Conservation (phyloP, 768 basidiomycete genomes). For the Zangia roseola region DNA sequence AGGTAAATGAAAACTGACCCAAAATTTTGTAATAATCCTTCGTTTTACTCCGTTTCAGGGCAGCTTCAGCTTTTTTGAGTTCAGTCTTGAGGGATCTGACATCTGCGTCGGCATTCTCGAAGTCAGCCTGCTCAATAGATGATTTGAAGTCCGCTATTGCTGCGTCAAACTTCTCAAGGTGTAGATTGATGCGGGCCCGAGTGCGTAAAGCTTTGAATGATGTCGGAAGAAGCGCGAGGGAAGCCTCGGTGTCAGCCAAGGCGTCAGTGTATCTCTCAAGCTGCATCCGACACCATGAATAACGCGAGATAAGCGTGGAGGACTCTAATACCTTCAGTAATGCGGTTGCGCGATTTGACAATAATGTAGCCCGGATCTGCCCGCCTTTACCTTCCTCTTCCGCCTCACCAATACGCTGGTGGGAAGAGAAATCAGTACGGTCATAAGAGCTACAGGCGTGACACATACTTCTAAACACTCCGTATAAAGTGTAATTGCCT, state of each 20-base stretch:
- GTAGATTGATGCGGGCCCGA: constrained; percentile 74
- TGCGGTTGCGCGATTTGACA: constrained; percentile 84
- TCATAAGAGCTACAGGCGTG: not conserved
- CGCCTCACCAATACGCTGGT: constrained; percentile 62
- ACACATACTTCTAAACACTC: constrained; percentile 64
- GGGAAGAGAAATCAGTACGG: not conserved
- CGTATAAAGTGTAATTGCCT: constrained; percentile 67
- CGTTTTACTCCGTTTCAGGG: constrained; percentile 82
- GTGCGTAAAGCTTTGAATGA: constrained; percentile 88
- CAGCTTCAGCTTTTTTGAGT: constrained; percentile 78
- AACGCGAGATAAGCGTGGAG: not conserved
- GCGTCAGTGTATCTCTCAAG: constrained; percentile 66
- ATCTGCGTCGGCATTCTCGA: constrained; percentile 64
- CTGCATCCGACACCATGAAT: constrained; percentile 36
- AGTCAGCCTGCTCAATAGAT: constrained; percentile 71
- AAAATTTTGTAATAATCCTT: constrained; percentile 90
- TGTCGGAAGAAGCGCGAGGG: constrained; percentile 56
- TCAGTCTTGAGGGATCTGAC: constrained; percentile 60
- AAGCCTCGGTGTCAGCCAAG: constrained; percentile 65
- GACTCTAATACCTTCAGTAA: constrained; percentile 57
- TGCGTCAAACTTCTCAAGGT: constrained; percentile 71
- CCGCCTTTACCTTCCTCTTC: constrained; percentile 79
- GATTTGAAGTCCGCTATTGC: constrained; percentile 74
- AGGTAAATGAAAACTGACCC: constrained; percentile 22
- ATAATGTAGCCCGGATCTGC: constrained; percentile 72